Percentiles rank a stretch among this genome's conserved stretches.
phyloP scores from a whole-genome alignment of 257 asterid species.

The Forsythia viridissima region DNA sequence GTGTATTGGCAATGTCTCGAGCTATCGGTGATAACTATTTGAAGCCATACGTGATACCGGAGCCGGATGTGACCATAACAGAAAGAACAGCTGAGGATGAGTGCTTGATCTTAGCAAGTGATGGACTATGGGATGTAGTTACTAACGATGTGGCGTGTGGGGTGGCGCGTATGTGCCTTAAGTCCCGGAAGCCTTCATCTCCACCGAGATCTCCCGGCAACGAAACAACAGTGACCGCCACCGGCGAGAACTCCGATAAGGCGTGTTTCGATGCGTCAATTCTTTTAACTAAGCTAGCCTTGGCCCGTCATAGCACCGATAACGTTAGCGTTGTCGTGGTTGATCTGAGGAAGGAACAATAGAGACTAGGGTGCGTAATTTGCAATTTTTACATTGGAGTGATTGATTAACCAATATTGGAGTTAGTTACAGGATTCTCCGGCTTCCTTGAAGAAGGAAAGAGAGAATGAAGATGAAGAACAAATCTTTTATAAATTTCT shows the following conservation, averaged over 20 bases:
- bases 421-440: neutral
- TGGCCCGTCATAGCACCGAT: slow-evolving; percentile 41
- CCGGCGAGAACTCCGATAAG: slow-evolving; percentile 21
- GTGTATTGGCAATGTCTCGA: slow-evolving; percentile 65
- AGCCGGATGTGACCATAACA: slow-evolving; percentile 52
- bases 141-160: slow-evolving; percentile 40
- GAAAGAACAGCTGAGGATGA: slow-evolving; percentile 41
- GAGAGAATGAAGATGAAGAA: neutral
- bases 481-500: neutral
- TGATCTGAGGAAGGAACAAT: slow-evolving; percentile 29
- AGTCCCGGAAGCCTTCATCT: slow-evolving; percentile 14
- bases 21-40: slow-evolving; percentile 59
- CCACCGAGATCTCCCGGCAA: slow-evolving; percentile 9
- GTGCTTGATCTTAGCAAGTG: slow-evolving; percentile 49
- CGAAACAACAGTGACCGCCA: neutral
- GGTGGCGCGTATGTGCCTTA: slow-evolving; percentile 43
- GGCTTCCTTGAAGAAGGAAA: neutral
- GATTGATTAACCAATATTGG: neutral
- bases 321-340: slow-evolving; percentile 51
- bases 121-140: slow-evolving; percentile 62
- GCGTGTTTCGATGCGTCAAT: slow-evolving; percentile 44
- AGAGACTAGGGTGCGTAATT: neutral
- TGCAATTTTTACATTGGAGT: neutral
- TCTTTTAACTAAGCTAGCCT: slow-evolving; percentile 50
- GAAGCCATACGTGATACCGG: slow-evolving; percentile 51